Evolutionary conservation across 2,329 filamentous ascomycete species (phyloP), one percentile per base, ranked within the genome.

Genomic region (Aureobasidium mangrovei): DNA sequence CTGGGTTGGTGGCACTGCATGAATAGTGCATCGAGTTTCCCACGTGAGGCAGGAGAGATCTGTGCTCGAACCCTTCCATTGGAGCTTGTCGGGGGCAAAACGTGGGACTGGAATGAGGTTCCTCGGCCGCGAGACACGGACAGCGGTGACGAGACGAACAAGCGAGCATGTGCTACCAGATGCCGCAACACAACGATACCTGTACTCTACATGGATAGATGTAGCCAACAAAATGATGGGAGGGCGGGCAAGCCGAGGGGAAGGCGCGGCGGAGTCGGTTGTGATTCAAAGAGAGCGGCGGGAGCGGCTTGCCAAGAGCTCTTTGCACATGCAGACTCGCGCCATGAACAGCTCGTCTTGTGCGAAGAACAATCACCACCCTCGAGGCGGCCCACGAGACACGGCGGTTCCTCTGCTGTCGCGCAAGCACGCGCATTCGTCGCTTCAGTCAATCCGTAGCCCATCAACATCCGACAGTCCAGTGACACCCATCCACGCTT

Each of bases 11-110:
- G 38, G 44, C 38, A 47, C 35, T 38, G 38, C 53, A 42, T 53
- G 40, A 53, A 53, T 43, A 44, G 49, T 29, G 49, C 49, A 53
- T 53, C 24, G 40, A 35, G 26, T 43, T 43, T 54, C 28, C 43
- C 42, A 47, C 52, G 39, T 42, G 42, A 47, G 43, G 35, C 52
- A 46, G 41, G 36, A 42, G 24, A 43, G 49, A 42, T 42, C 28
- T 42, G 47, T 42, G 47, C 47, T 51, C 47, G 38, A 38, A 12
- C 47, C 47, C 27, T 29, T 28, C 27, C 38, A 28, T 41, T 35
- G 38, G 47, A 51, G 36, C n/a, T 10, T 38, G 33, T 28, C 29
- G 38, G 18, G 24, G 38, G 33, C 36, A 42, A 28, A 42, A 35
- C 29, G n/a, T 26, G 18, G 18, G 12, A 24, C 27, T 42, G 47